phyloP scores from a whole-genome alignment of 192 early-diverging fungal species.

The Coemansia sp. region DNA sequence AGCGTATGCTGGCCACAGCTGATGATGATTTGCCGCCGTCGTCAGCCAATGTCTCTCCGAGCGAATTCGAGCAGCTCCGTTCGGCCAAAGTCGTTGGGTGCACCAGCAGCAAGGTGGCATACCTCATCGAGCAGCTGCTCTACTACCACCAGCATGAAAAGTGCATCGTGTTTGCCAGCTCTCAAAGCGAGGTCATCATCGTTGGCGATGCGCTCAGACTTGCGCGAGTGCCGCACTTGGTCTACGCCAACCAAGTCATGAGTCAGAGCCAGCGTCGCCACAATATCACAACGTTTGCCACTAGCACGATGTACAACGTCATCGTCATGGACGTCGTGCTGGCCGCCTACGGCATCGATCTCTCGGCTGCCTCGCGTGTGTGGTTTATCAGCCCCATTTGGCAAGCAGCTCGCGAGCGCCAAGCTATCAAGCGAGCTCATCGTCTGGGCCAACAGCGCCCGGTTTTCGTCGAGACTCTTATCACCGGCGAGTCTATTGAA shows the following conservation, averaged over 20 bases:
- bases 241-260: constrained; percentile 40
- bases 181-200: constrained; percentile 18
- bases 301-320: constrained; percentile 40
- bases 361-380: constrained; percentile 69
- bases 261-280: constrained; percentile 45
- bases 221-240: constrained; percentile 37
- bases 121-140: constrained; percentile 23
- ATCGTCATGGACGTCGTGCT: constrained; percentile 51
- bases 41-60: constrained; percentile 25
- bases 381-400: constrained; percentile 74
- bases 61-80: constrained; percentile 28
- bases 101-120: constrained; percentile 43
- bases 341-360: constrained; percentile 76
- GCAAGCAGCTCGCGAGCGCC: constrained; percentile 68
- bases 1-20: constrained; percentile 15
- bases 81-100: constrained; percentile 1
- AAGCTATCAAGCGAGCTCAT: constrained; percentile 86
- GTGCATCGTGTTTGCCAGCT: constrained; percentile 47
- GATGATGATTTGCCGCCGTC: constrained; percentile 36
- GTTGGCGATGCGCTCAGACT: constrained; percentile 37
- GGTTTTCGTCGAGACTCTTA: constrained; percentile 43
- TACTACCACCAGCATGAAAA: constrained; percentile 36
- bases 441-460: constrained; percentile 65
- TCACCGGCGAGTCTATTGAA: constrained; percentile 40
- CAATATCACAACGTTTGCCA: constrained; percentile 50